Conservation (phyloP, 805 yeast species). For the Crinitomyces ghanaensis region DNA sequence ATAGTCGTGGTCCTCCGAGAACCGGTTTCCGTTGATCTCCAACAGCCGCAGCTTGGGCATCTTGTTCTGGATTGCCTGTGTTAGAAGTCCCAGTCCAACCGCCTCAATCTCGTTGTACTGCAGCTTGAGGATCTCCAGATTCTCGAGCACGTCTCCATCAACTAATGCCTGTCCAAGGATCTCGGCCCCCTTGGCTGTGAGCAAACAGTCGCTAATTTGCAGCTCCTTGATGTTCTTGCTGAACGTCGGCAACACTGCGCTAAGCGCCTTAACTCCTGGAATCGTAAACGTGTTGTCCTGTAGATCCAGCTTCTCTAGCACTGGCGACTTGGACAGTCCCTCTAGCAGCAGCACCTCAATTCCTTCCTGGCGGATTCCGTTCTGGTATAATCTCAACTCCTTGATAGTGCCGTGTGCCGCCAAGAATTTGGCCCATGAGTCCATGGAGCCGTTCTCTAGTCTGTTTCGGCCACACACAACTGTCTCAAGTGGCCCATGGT, state of each 20-base stretch:
- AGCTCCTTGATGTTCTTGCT: conserved; percentile 56
- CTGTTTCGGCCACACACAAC: conserved; percentile 96
- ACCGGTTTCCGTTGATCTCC: conserved; percentile 89
- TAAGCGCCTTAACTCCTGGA: conserved; percentile 53
- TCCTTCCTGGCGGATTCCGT: conserved; percentile 95
- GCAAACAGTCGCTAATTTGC: conserved; percentile 78
- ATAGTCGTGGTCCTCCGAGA: conserved; percentile 74
- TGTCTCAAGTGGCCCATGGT: conserved; percentile 58
- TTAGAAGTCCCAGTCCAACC: conserved; percentile 49
- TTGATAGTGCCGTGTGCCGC: conserved; percentile 67
- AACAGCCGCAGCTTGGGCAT: conserved; percentile 51
- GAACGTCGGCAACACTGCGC: conserved; percentile 55
- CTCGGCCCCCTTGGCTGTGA: conserved; percentile 69
- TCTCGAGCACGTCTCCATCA: conserved; percentile 21
- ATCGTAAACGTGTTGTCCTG: conserved; percentile 92
- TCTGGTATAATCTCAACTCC: conserved; percentile 75
- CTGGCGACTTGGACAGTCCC: conserved; percentile 55
- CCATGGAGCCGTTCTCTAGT: conserved; percentile 87
- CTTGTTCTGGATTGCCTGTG: conserved; percentile 39
- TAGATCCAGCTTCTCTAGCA: conserved; percentile 62
- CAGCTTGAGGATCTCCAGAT: conserved; percentile 51
- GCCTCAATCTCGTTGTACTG: conserved; percentile 83
- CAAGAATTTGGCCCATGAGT: conserved; percentile 73
- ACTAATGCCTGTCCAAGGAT: conserved; percentile 32
- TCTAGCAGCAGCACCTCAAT: conserved; percentile 58